Evolutionary conservation across 1,139 yeast species (phyloP).

Genomic region (Geotrichum siamense): DNA sequence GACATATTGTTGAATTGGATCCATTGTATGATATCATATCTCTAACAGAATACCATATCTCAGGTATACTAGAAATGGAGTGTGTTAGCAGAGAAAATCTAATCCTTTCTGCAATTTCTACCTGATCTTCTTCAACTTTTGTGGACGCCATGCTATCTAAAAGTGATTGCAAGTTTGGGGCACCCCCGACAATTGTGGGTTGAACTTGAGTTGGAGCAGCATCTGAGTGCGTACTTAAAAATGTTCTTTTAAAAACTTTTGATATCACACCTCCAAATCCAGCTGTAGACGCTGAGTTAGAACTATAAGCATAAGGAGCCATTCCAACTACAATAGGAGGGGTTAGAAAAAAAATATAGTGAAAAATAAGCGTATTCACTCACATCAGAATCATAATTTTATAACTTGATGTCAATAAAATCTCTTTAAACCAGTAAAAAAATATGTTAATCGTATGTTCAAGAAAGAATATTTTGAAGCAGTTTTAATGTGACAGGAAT

Average conservation of each 20-base stretch:
- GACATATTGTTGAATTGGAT: slow-evolving; percentile 29
- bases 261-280: slow-evolving; percentile 8
- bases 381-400: too few species aligned
- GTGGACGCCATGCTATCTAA: slow-evolving; percentile 39
- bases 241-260: slow-evolving; percentile 41
- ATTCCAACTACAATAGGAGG: background rate
- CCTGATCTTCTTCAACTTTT: slow-evolving; percentile 38
- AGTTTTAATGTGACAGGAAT: too few species aligned
- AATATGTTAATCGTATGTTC: too few species aligned
- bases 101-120: slow-evolving; percentile 48
- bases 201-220: slow-evolving; percentile 35
- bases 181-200: slow-evolving; percentile 61
- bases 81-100: slow-evolving; percentile 46
- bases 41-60: slow-evolving; percentile 67
- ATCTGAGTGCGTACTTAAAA: slow-evolving; percentile 36
- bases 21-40: slow-evolving; percentile 45
- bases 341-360: too few species aligned
- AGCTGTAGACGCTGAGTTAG: slow-evolving; percentile 2
- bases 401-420: too few species aligned
- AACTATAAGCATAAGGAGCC: background rate
- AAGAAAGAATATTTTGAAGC: too few species aligned
- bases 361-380: too few species aligned
- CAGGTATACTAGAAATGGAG: slow-evolving; percentile 56
- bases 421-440: too few species aligned
- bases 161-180: slow-evolving; percentile 44